A percentile compares a stretch with the other conserved stretches of the same genome.
Evolutionary conservation across 306 rosid genomes (phyloP).

Genomic region (Macrotyloma uniflorum): DNA sequence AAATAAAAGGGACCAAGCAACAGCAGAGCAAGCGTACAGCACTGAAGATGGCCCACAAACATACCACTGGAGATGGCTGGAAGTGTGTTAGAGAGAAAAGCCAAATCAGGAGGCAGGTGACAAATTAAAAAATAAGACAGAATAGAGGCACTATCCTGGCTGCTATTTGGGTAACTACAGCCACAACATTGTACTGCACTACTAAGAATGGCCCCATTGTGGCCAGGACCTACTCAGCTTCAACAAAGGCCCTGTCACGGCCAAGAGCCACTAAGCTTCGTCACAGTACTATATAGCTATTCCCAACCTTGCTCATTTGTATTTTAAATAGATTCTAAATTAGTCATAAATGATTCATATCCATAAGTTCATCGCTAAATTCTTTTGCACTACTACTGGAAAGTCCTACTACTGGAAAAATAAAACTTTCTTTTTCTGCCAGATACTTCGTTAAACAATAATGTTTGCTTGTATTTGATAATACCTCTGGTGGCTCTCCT

Average conservation of each 20-base stretch:
- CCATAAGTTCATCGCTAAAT: background rate
- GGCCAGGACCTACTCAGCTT: too few species aligned
- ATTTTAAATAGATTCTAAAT: slow-evolving; percentile 22
- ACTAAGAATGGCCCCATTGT: too few species aligned
- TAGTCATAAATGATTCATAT: slow-evolving; percentile 8
- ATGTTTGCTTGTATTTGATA: slow-evolving; percentile 22
- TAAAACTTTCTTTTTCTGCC: background rate
- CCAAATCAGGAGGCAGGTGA: background rate
- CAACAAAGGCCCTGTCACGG: too few species aligned
- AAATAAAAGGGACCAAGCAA: background rate
- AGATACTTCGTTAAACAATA: slow-evolving; percentile 26
- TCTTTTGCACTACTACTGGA: background rate
- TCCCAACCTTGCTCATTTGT: background rate
- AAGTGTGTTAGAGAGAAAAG: background rate
- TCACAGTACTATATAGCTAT: too few species aligned
- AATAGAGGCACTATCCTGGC: too few species aligned
- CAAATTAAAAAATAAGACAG: too few species aligned
- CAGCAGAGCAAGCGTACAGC: background rate
- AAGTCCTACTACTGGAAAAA: background rate
- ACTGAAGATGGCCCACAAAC: background rate
- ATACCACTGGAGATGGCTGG: background rate
- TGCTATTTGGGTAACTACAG: too few species aligned
- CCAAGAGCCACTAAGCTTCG: too few species aligned
- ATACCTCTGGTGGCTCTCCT: slow-evolving; percentile 97
- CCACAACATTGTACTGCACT: too few species aligned